Evolutionary conservation across 2,329 filamentous ascomycete species (phyloP).

Genomic region (Chalaropsis ovoidea): DNA sequence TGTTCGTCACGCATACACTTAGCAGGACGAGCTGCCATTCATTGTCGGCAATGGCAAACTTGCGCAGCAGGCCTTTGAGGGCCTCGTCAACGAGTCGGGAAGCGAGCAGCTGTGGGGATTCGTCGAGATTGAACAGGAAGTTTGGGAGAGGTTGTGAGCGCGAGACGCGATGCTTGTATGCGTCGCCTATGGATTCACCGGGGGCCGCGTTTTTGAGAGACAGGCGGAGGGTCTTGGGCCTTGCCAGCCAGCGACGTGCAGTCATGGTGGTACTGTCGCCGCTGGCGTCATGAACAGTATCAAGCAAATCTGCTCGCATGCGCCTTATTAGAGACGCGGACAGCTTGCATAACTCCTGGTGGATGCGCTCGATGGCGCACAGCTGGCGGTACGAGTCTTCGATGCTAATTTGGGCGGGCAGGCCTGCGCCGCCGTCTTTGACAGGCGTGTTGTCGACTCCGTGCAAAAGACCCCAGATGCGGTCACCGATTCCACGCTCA

Average conservation of each 20-base stretch:
- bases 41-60: slow-evolving; percentile 56
- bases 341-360: slow-evolving; percentile 58
- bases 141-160: slow-evolving; percentile 62
- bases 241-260: slow-evolving; percentile 57
- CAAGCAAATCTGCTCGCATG: slow-evolving; percentile 67
- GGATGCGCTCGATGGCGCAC: slow-evolving; percentile 52
- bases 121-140: slow-evolving; percentile 58
- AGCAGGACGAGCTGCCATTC: slow-evolving; percentile 73
- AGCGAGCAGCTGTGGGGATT: slow-evolving; percentile 49
- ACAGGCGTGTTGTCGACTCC: slow-evolving; percentile 70
- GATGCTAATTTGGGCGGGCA: slow-evolving; percentile 85
- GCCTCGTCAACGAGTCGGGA: slow-evolving; percentile 59
- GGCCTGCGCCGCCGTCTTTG: slow-evolving; percentile 53
- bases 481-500: slow-evolving; percentile 59
- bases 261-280: slow-evolving; percentile 28
- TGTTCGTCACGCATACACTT: slow-evolving; percentile 81
- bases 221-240: slow-evolving; percentile 70
- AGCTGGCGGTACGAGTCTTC: slow-evolving; percentile 76
- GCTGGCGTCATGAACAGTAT: slow-evolving; percentile 33
- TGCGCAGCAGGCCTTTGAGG: slow-evolving; percentile 62
- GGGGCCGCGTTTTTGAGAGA: slow-evolving; percentile 43
- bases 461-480: slow-evolving; percentile 69
- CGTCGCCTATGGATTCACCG: slow-evolving; percentile 13
- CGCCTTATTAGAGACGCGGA: slow-evolving; percentile 61
- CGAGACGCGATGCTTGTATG: slow-evolving; percentile 48